Conservation (phyloP, 306 rosid genomes). For the Cyamopsis tetragonoloba region DNA sequence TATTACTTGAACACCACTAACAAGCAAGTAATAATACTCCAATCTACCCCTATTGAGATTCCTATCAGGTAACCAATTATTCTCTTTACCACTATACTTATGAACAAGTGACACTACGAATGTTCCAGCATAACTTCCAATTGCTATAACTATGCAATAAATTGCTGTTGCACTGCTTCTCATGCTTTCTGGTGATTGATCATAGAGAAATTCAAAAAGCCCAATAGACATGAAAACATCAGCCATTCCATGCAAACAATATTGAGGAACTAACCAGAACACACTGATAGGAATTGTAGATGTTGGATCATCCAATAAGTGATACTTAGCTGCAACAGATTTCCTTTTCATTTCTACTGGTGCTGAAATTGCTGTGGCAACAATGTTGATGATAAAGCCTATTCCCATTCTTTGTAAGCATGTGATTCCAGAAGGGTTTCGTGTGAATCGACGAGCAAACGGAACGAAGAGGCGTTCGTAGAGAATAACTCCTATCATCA, state of each 20-base stretch:
- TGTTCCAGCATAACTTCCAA: constrained; percentile 59
- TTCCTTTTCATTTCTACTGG: constrained; percentile 51
- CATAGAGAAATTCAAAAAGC: constrained; percentile 72
- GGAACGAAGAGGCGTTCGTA: constrained; percentile 75
- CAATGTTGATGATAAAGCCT: constrained; percentile 52
- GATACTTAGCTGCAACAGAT: constrained; percentile 38
- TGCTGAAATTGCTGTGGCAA: constrained; percentile 48
- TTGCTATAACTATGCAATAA: constrained; percentile 45
- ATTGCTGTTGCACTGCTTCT: constrained; percentile 65
- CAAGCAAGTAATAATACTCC: constrained; percentile 58
- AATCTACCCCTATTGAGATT: constrained; percentile 65
- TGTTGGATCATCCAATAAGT: constrained; percentile 49
- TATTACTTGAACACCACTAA: constrained; percentile 53
- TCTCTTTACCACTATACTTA: constrained; percentile 36
- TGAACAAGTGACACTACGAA: constrained; percentile 54
- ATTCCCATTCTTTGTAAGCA: constrained; percentile 73
- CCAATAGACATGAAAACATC: constrained; percentile 71
- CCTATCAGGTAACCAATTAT: constrained; percentile 72
- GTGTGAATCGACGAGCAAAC: constrained; percentile 37
- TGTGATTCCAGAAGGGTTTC: constrained; percentile 60
- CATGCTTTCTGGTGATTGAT: constrained; percentile 79
- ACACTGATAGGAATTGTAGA: constrained; percentile 54
- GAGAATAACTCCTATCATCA: constrained; percentile 49
- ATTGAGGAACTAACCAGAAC: constrained; percentile 78
- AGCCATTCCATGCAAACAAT: constrained; percentile 51